Base-by-base conservation (phyloP, 139 green algal genomes). In the Closterium sp. region DNA sequence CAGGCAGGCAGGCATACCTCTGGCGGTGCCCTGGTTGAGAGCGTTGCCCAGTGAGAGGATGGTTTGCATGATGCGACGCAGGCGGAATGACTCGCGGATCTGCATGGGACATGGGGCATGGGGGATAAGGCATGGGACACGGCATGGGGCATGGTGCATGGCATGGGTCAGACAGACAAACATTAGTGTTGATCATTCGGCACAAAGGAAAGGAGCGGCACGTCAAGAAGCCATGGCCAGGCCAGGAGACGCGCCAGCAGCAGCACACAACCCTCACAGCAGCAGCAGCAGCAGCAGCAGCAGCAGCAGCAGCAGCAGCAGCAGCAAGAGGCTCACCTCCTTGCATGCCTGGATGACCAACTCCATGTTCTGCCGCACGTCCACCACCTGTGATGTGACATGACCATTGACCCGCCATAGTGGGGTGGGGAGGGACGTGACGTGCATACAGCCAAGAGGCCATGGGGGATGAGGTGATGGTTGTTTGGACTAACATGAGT, bases 21-120 rank as follows among this genome's bases (percentile, higher is more conserved):
- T 85, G 7, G 87, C 76, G 7, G 92, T 94, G 33, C 92, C 92
- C 86, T 94, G 92, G 38, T 94, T 94, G 66, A 94, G 85, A 3
- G 89, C 89, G 66, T 94, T 94, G 23, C 92, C 92, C 6, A 94
- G 90, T 4, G 89, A 91, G 7, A 94, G 92, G 66, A 94, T 93
- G 10, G 89, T 93, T 25, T 91, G 89, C 92, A 94, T 94, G 19
- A 94, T 91, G 7, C 38, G 76, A 84, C 43, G 36, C 43, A 94
- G 55, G 33, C 33, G 81, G 25, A 25, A 23, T 12, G 92, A 94
- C 30, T 92, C 89, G 25, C 81, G 33, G 1, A 94, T 81, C 91
- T 94, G 87, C 87, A 55, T 34, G 8, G 83, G 55, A 19, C 55
- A 76, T 2, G 55, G 55, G 38, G 16, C 0, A 76, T 76, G 55